Conservation (phyloP, 805 yeast species). For the Sugiyamaella floridensis region DNA sequence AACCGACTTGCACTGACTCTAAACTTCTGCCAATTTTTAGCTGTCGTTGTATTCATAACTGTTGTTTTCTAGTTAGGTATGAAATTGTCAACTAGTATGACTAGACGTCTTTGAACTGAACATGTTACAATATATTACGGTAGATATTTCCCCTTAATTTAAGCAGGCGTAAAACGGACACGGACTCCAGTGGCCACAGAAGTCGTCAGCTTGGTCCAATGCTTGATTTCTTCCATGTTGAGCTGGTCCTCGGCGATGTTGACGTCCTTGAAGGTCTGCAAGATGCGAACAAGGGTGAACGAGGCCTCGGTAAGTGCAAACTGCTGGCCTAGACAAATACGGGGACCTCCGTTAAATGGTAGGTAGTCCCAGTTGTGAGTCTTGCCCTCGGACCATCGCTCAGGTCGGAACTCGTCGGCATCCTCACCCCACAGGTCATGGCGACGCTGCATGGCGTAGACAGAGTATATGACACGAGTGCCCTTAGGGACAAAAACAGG, state of each 20-base stretch:
- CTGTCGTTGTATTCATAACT: too few relatives aligned
- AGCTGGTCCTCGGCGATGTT: slow-evolving; percentile 4
- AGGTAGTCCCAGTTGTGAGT: slow-evolving; percentile 39
- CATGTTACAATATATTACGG: too few relatives aligned
- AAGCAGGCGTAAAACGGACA: slow-evolving; percentile 5
- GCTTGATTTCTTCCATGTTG: not conserved
- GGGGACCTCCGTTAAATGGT: slow-evolving; percentile 46
- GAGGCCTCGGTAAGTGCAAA: slow-evolving; percentile 44
- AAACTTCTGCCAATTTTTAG: too few relatives aligned
- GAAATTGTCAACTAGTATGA: too few relatives aligned
- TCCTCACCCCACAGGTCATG: slow-evolving; percentile 37
- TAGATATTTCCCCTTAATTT: not conserved
- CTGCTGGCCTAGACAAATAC: slow-evolving; percentile 46
- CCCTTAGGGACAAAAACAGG: slow-evolving; percentile 38
- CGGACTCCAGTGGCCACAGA: slow-evolving; percentile 7
- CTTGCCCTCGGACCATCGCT: slow-evolving; percentile 34
- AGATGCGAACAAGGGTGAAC: slow-evolving; percentile 36
- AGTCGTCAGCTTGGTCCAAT: slow-evolving; percentile 4
- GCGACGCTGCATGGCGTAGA: slow-evolving; percentile 38
- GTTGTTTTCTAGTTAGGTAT: too few relatives aligned
- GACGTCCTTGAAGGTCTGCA: slow-evolving; percentile 27
- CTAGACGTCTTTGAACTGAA: too few relatives aligned
- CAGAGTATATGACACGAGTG: slow-evolving; percentile 32
- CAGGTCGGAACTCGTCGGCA: slow-evolving; percentile 37
- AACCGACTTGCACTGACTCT: too few relatives aligned